Evolutionary conservation across 768 basidiomycete species (phyloP), one percentile per base, ranked within the genome.

Genomic region (Xerocomellus dryophilus): DNA sequence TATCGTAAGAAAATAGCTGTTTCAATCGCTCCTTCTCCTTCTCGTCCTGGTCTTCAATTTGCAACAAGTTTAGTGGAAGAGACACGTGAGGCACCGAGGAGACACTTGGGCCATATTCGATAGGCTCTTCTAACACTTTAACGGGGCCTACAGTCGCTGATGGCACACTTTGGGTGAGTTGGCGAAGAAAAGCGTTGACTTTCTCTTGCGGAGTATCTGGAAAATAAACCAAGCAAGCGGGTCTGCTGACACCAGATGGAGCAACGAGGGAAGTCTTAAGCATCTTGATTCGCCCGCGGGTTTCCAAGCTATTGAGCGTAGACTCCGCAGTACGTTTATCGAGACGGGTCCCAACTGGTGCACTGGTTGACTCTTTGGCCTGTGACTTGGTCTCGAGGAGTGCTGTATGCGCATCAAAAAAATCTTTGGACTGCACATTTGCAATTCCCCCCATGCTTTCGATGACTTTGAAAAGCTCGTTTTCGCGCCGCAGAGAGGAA

Each of bases 401-500:
- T 20, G 77, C 77, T 46, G 78, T 74, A 60, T 92, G 88, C 12
- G 78, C 80, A 41, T 86, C 85, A 50, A 78, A 81, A 61, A 92
- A 80, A 56, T 90, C 87, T 61, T 84, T 88, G 23, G 79, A 77
- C 53, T 83, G 80, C 12, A 80, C 74, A 60, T 86, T 85, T 42
- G 79, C 71, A 39, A 92, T 81, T 1, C 91, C 92, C 7, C 86
- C 86, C 47, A 79, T 70, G 21, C 74, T 77, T 51, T 83, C 78
- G n/a, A 93, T 69, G 20, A 89, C 78, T 29, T 80, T 82, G 50
- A 84, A 65, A 44, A 93, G 67, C 67, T 94, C 92, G 56, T 88
- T 90, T 72, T 93, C 90, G 20, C 92, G 82, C 4, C 89, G 82
- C 39, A 90, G 73, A 53, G 86, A 79, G 15, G 91, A 89, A 23